Conservation (phyloP, 768 basidiomycete species). For the Plicaturopsis crispa region DNA sequence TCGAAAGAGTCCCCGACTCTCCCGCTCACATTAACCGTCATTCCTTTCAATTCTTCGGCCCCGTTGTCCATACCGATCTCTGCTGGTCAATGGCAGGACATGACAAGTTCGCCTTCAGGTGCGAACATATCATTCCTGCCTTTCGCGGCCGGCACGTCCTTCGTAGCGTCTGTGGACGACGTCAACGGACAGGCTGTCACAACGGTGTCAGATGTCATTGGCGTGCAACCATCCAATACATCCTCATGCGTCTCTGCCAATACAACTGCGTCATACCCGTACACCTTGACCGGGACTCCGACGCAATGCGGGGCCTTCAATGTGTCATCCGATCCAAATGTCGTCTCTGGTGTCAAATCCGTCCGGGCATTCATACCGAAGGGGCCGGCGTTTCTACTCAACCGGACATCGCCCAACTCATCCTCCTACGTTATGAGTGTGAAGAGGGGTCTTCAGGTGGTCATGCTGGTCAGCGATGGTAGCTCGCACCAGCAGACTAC, state of each 20-base stretch:
- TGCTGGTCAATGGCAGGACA: slow-evolving; percentile 23
- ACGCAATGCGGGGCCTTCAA: slow-evolving; percentile 44
- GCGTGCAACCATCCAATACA: slow-evolving; percentile 33
- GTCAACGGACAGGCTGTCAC: slow-evolving; percentile 30
- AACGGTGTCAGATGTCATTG: slow-evolving; percentile 39
- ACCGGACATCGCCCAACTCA: slow-evolving; percentile 15
- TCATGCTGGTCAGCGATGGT: slow-evolving; percentile 38
- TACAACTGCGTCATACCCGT: slow-evolving; percentile 16
- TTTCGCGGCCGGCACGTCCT: slow-evolving; percentile 36
- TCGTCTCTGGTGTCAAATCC: slow-evolving; percentile 27
- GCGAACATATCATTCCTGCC: slow-evolving; percentile 45
- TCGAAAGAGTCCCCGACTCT: slow-evolving; percentile 23
- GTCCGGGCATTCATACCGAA: slow-evolving; percentile 22
- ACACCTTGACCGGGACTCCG: slow-evolving; percentile 22
- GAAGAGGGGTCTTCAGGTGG: slow-evolving; percentile 25
- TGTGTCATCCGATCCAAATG: slow-evolving; percentile 30
- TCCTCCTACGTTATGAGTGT: slow-evolving; percentile 32
- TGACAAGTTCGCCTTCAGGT: slow-evolving; percentile 31
- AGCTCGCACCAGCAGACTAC: slow-evolving; percentile 32
- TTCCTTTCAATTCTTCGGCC: slow-evolving; percentile 41
- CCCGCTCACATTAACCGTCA: slow-evolving; percentile 39
- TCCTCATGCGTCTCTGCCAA: slow-evolving; percentile 30
- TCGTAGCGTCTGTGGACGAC: slow-evolving; percentile 51
- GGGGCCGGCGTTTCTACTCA: slow-evolving; percentile 16
- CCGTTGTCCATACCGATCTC: slow-evolving; percentile 42